Evolutionary conservation across 352 stramenopile genomes (phyloP), one percentile per base, ranked within the genome.

Genomic region (Pythium grandisporangium): DNA sequence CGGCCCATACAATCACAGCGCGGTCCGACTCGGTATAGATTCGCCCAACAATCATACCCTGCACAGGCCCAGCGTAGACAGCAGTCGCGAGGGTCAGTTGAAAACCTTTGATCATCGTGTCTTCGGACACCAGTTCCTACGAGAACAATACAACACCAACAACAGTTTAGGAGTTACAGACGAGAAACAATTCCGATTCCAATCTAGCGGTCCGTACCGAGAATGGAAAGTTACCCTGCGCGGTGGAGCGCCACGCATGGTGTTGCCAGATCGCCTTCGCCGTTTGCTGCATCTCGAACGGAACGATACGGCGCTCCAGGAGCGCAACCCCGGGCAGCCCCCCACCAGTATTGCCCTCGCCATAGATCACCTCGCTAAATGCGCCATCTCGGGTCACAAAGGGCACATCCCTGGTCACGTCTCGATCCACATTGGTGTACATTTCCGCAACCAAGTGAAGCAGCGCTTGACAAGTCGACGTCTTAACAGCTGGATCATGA

Each of bases 61-160:
- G 24, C n/a, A 43, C 25, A 14, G 5, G 11, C 6, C 35, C 26
- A 5, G 32, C 27, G 17, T 51, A 17, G 14, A 43, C 24, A 14
- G 25, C 34, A 2, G 36, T 6, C 10, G 23, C 35, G 1, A 42
- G 35, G 4, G 23, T 42, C 42, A 49, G 43, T 5, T 26, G 26
- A 20, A 51, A 51, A 3, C 34, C 35, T 16, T 44, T 44, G 44
- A 51, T 51, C 44, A 51, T 51, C 4, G 39, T 12, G 30, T 51
- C 27, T 2, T 36, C 25, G n/a, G 43, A 23, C 2, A 39, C 27
- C 1, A 24, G 19, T 3, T n/a, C 1, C 20, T 43, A 38, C 19
- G 13, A 38, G 11, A 16, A 38, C 33, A 38, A 38, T 16, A 11
- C 1, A 38, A 38, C n/a, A n/a, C n/a, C n/a, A 38, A 38, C 13